A percentile compares a stretch with the other conserved stretches of the same genome.
These are phyloP conservation scores for Hanseniaspora jakobsenii DNA, from an alignment of 805 yeast species.

Conservation along the genomic window DNA sequence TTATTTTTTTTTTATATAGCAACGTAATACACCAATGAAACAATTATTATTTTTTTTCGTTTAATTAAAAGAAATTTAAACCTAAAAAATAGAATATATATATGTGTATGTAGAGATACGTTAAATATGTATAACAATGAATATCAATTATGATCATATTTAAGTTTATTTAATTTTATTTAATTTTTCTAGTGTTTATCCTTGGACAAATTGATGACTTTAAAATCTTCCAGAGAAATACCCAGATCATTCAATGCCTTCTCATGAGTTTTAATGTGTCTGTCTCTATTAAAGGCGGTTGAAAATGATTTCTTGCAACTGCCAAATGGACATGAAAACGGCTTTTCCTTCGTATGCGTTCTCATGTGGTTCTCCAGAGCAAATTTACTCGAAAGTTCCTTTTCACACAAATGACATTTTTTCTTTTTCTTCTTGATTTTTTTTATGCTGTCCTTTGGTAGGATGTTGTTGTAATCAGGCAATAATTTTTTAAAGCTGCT, in stretches of 20 bases:
- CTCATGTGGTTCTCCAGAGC: conserved; percentile 12
- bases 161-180: no score
- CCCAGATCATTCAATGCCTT: conserved; percentile 2
- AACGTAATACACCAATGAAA: no score
- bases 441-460: no score
- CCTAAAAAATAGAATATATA: no score
- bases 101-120: no score
- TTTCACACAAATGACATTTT: not conserved
- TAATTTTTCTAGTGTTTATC: not conserved
- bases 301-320: conserved; percentile 6
- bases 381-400: conserved; percentile 4
- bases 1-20: no score
- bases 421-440: conserved; percentile 1
- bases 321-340: conserved; percentile 1
- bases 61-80: no score
- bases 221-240: conserved; percentile 3
- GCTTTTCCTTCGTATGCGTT: conserved; percentile 11
- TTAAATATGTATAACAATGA: no score
- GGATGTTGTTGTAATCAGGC: no score
- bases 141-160: no score
- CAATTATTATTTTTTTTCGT: no score
- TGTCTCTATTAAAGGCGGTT: conserved; percentile 11
- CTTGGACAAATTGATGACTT: not conserved
- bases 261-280: conserved; percentile 11
- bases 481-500: no score